A percentile compares a stretch with the other conserved stretches of the same genome.
phyloP scores from a whole-genome alignment of 768 basidiomycete genomes.

The Paxillus rubicundulus region DNA sequence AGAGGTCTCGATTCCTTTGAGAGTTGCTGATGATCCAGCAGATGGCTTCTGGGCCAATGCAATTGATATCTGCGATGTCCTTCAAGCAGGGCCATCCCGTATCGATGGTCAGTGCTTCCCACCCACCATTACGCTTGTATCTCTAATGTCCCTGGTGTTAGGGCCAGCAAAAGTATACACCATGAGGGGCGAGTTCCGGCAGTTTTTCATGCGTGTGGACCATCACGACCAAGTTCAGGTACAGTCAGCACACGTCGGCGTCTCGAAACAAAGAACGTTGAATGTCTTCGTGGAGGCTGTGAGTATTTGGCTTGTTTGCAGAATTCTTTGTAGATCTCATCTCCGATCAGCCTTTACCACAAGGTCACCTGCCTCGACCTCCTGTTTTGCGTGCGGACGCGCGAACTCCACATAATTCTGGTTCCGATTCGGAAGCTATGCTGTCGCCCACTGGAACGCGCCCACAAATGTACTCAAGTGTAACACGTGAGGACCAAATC shows the following conservation, averaged over 20 bases:
- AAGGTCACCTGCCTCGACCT: slow-evolving; percentile 28
- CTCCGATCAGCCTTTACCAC: slow-evolving; percentile 20
- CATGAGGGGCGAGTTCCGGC: slow-evolving; percentile 64
- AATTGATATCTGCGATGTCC: slow-evolving; percentile 51
- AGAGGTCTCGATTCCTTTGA: slow-evolving; percentile 64
- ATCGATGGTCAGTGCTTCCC: slow-evolving; percentile 56
- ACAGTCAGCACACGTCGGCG: slow-evolving; percentile 54
- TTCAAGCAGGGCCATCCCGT: slow-evolving; percentile 61
- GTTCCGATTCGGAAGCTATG: slow-evolving; percentile 19
- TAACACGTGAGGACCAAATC: slow-evolving; percentile 28
- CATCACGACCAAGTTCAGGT: slow-evolving; percentile 48
- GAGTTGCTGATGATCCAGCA: slow-evolving; percentile 41
- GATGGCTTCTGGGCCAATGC: slow-evolving; percentile 75
- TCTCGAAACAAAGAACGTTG: slow-evolving; percentile 53
- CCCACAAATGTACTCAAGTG: slow-evolving; percentile 8
- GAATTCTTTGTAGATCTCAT: slow-evolving; percentile 6
- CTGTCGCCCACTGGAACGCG: slow-evolving; percentile 2
- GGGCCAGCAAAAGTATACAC: slow-evolving; percentile 70
- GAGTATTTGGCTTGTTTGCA: slow-evolving; percentile 17
- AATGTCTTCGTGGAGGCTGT: slow-evolving; percentile 61
- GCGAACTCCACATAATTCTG: slow-evolving; percentile 11
- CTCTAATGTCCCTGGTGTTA: slow-evolving; percentile 21
- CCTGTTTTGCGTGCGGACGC: slow-evolving; percentile 7
- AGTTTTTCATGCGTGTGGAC: slow-evolving; percentile 63
- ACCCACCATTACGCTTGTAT: neutral